These are phyloP conservation scores for Ormosia emarginata DNA, from an alignment of 306 rosid genomes.

Conservation along the genomic window DNA sequence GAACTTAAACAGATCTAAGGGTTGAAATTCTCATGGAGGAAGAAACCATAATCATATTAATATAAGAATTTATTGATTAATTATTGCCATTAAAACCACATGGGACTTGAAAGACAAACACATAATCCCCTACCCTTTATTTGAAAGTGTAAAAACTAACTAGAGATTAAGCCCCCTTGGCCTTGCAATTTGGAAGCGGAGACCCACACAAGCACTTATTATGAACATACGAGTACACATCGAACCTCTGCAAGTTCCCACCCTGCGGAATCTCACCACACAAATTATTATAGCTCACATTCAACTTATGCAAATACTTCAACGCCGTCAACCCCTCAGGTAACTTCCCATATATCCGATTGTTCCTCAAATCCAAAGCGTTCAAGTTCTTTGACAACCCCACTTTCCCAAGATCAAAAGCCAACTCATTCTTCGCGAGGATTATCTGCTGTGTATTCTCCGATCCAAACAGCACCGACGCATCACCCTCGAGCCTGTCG, in stretches of 20 bases:
- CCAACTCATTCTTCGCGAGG: not conserved
- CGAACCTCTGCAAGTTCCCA: not conserved
- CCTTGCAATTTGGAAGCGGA: slow-evolving; percentile 4
- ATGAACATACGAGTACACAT: not conserved
- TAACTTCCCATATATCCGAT: not conserved
- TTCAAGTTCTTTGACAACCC: not conserved
- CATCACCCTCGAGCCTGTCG: slow-evolving; percentile 27
- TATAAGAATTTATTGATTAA: not conserved
- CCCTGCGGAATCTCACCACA: slow-evolving; percentile 17
- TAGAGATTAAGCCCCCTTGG: too few relatives aligned
- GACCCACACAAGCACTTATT: slow-evolving; percentile 26
- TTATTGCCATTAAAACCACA: not conserved
- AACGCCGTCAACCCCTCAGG: slow-evolving; percentile 6
- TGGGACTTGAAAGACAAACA: not conserved
- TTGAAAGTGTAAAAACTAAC: too few relatives aligned
- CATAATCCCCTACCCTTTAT: not conserved
- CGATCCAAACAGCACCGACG: slow-evolving; percentile 20
- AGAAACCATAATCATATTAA: not conserved
- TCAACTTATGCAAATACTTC: not conserved
- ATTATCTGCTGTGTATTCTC: not conserved
- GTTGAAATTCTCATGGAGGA: not conserved
- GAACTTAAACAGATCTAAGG: too few relatives aligned
- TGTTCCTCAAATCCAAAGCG: slow-evolving; percentile 17
- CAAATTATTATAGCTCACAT: slow-evolving; percentile 16
- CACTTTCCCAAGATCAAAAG: slow-evolving; percentile 23